These are phyloP conservation scores for Scedosporium dehoogii DNA, from an alignment of 2,329 filamentous ascomycete species.

Conservation along the genomic window DNA sequence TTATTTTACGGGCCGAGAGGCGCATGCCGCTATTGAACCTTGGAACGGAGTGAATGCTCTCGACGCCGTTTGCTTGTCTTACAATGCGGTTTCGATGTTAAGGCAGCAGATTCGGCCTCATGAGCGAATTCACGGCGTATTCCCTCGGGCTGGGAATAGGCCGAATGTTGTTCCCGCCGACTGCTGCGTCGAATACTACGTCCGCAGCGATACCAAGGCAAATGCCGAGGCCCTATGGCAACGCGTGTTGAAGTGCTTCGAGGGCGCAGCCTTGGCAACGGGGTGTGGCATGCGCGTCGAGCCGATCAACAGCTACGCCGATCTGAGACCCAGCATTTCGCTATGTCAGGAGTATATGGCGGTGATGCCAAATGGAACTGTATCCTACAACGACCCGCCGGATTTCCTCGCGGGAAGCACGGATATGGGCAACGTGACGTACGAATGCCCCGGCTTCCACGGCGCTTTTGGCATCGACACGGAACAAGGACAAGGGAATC, in stretches of 20 bases:
- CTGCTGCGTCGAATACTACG: slow-evolving; percentile 28
- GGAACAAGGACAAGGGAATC: slow-evolving; percentile 16
- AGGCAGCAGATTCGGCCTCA: slow-evolving; percentile 27
- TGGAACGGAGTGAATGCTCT: slow-evolving; percentile 28
- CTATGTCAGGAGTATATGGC: slow-evolving; percentile 32
- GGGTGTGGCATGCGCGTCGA: slow-evolving; percentile 16
- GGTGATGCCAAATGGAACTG: slow-evolving; percentile 27
- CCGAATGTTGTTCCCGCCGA: slow-evolving; percentile 30
- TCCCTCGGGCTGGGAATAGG: slow-evolving; percentile 24
- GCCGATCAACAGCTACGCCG: slow-evolving; percentile 29
- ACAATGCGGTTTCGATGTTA: slow-evolving; percentile 24
- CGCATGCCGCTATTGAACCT: slow-evolving; percentile 25
- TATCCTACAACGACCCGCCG: slow-evolving; percentile 21
- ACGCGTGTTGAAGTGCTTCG: slow-evolving; percentile 25
- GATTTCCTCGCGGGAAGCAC: slow-evolving; percentile 26
- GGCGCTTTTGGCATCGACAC: slow-evolving; percentile 31
- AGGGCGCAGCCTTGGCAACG: slow-evolving; percentile 23
- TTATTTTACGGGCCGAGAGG: slow-evolving; percentile 22
- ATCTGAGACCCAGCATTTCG: slow-evolving; percentile 33
- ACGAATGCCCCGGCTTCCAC: slow-evolving; percentile 36
- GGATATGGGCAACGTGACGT: slow-evolving; percentile 42
- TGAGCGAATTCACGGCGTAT: slow-evolving; percentile 26
- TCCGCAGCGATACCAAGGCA: slow-evolving; percentile 23
- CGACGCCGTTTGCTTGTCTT: slow-evolving; percentile 25
- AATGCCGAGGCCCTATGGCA: slow-evolving; percentile 16